phyloP scores from a whole-genome alignment of 129 eudicot genomes.

The Helianthus tuberosus region DNA sequence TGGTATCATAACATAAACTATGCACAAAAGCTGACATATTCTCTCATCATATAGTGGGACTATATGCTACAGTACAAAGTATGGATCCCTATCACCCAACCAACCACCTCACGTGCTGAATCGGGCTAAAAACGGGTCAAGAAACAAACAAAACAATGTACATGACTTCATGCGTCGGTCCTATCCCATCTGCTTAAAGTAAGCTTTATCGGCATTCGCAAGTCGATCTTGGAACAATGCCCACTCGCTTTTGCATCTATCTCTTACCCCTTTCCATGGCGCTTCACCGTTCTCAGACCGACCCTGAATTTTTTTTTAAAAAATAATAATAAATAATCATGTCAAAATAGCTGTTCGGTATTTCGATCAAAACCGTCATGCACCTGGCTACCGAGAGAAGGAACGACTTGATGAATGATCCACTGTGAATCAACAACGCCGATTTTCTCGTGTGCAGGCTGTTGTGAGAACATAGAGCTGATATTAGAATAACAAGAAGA shows the following conservation, averaged over 20 bases:
- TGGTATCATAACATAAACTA: conserved; percentile 26
- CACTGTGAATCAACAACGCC: conserved; percentile 98
- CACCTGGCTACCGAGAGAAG: conserved; percentile 96
- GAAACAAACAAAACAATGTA: conserved; percentile 42
- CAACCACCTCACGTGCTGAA: conserved; percentile 17
- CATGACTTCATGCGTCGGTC: conserved; percentile 33
- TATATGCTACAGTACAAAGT: conserved; percentile 37
- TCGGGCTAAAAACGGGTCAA: conserved; percentile 28
- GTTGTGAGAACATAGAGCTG: conserved; percentile 40
- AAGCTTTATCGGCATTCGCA: conserved; percentile 70
- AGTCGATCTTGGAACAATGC: conserved; percentile 79
- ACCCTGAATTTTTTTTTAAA: conserved; percentile 44
- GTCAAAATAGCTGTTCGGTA: not conserved
- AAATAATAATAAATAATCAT: not conserved
- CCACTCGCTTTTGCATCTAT: conserved; percentile 84
- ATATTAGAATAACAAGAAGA: conserved; percentile 4
- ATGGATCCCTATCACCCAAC: conserved; percentile 27
- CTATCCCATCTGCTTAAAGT: conserved; percentile 48
- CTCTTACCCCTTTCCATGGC: conserved; percentile 95
- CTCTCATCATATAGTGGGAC: conserved; percentile 23
- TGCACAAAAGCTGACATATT: conserved; percentile 44
- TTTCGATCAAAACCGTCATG: conserved; percentile 13
- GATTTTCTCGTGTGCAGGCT: conserved; percentile 98
- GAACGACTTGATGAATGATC: conserved; percentile 96
- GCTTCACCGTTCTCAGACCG: conserved; percentile 77